Conservation (phyloP, 129 eudicot genomes). For the Pittosporum tobira region DNA sequence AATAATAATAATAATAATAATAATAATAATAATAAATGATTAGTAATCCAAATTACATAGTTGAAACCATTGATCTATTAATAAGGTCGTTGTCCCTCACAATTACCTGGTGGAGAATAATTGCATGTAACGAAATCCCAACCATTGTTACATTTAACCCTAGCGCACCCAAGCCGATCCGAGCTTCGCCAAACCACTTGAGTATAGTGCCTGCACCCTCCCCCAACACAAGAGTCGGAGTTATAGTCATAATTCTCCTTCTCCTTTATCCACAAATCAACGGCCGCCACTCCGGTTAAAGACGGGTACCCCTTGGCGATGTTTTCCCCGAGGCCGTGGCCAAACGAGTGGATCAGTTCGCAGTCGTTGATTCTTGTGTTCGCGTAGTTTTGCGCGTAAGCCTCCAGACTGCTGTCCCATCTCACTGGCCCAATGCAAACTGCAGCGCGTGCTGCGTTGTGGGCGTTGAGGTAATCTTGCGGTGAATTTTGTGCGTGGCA, state of each 20-base stretch:
- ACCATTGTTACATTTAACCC: constrained; percentile 14
- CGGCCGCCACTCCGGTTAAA: constrained; percentile 10
- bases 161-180: constrained; percentile 24
- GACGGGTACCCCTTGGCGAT: background rate
- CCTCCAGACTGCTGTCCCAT: too few species aligned
- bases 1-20: too few species aligned
- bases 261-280: constrained; percentile 20
- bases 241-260: constrained; percentile 7
- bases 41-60: too few species aligned
- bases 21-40: too few species aligned
- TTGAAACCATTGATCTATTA: background rate
- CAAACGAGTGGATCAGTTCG: background rate
- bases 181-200: constrained; percentile 28
- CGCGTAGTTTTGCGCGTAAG: constrained; percentile 19
- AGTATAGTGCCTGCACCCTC: constrained; percentile 29
- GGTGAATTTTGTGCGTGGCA: constrained; percentile 18
- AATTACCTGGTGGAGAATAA: constrained; percentile 32
- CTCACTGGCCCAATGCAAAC: constrained; percentile 14
- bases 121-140: constrained; percentile 21
- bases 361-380: background rate
- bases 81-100: constrained; percentile 24
- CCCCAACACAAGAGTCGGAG: constrained; percentile 15
- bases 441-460: constrained; percentile 20
- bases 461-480: constrained; percentile 21
- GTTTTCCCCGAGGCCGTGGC: constrained; percentile 1